These are phyloP conservation scores for Polytrichum commune DNA, from an alignment of 225 moss, liverwort and hornwort species.

Conservation along the genomic window DNA sequence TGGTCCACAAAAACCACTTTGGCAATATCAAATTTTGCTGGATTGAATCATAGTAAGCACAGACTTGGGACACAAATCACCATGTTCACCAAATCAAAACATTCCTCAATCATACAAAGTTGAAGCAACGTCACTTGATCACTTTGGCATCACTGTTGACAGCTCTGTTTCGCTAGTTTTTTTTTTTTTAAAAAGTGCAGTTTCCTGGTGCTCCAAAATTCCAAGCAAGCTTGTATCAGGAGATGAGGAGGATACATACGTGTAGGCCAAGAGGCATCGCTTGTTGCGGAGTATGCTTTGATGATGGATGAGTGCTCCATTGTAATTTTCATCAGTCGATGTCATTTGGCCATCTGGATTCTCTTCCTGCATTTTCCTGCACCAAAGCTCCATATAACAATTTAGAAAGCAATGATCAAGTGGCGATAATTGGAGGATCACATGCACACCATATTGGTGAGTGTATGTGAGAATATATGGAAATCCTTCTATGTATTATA, in stretches of 20 bases:
- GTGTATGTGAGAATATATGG: too few relatives aligned
- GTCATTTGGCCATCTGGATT: slow-evolving; percentile 34
- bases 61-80: too few relatives aligned
- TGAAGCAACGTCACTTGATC: too few relatives aligned
- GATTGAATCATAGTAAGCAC: too few relatives aligned
- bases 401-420: not conserved
- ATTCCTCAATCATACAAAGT: too few relatives aligned
- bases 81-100: too few relatives aligned
- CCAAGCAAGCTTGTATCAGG: not conserved
- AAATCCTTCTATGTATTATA: too few relatives aligned
- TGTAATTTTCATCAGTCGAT: slow-evolving; percentile 61
- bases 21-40: too few relatives aligned
- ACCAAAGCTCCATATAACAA: not conserved
- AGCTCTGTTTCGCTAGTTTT: too few relatives aligned
- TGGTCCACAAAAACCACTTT: slow-evolving; percentile 26
- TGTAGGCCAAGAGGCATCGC: slow-evolving; percentile 91
- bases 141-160: too few relatives aligned
- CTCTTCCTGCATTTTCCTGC: slow-evolving; percentile 67
- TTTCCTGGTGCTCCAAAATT: not conserved
- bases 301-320: slow-evolving; percentile 94
- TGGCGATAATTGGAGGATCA: too few relatives aligned
- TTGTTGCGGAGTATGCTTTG: slow-evolving; percentile 91
- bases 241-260: slow-evolving; percentile 50
- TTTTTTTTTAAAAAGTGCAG: not conserved
- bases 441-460: too few relatives aligned